These are phyloP conservation scores for Candida ipomoeae DNA, from an alignment of 805 yeast species.

Conservation along the genomic window DNA sequence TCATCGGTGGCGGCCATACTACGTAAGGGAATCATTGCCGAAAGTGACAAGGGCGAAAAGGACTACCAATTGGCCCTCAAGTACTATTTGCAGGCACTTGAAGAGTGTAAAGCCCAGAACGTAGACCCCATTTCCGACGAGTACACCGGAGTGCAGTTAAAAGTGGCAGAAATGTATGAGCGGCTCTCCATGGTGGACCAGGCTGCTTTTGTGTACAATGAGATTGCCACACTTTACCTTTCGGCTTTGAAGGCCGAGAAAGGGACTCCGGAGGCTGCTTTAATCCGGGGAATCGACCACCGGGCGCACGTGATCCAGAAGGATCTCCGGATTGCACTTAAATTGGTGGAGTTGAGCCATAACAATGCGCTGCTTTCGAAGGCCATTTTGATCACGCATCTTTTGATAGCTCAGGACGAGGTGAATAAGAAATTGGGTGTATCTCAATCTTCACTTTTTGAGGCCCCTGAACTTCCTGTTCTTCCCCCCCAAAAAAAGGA, in stretches of 20 bases:
- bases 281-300: constrained; percentile 22
- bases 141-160: constrained; percentile 86
- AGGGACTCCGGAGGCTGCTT: constrained; percentile 23
- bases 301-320: constrained; percentile 64
- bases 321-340: constrained; percentile 65
- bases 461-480: neutral
- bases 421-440: constrained; percentile 41
- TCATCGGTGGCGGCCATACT: constrained; percentile 64
- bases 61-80: constrained; percentile 67
- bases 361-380: constrained; percentile 47
- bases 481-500: too few species aligned
- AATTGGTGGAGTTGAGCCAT: constrained; percentile 55
- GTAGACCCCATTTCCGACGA: constrained; percentile 65
- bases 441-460: constrained; percentile 5
- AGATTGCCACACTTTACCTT: constrained; percentile 56
- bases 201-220: constrained; percentile 65
- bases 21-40: constrained; percentile 80
- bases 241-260: constrained; percentile 42
- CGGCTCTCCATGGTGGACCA: constrained; percentile 55
- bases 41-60: constrained; percentile 59
- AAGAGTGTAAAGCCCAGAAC: constrained; percentile 52
- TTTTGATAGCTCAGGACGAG: constrained; percentile 63
- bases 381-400: constrained; percentile 58
- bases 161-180: constrained; percentile 84
- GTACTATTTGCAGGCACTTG: constrained; percentile 70